Conservation (phyloP, 1,139 yeast genomes). For the Komagataea norvegica region DNA sequence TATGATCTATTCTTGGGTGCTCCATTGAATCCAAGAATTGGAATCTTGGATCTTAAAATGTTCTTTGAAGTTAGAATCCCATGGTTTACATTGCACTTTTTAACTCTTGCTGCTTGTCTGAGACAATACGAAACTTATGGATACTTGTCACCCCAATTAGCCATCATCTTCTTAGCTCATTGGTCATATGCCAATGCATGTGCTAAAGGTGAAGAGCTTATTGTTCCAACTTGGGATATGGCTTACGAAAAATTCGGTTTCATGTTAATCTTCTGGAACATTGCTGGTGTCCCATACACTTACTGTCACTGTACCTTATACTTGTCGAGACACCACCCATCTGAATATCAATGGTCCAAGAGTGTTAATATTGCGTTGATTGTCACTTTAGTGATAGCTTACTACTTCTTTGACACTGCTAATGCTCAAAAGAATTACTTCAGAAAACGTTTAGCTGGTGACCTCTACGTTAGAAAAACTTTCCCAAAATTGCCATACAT, state of each 20-base stretch:
- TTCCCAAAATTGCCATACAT: conserved; percentile 93
- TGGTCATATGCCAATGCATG: conserved; percentile 97
- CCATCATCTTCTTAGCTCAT: conserved; percentile 73
- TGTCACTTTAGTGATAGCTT: conserved; percentile 57
- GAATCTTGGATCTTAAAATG: conserved; percentile 90
- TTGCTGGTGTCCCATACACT: conserved; percentile 98
- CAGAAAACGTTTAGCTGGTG: conserved; percentile 84
- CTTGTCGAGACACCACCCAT: conserved; percentile 76
- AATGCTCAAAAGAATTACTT: conserved; percentile 95
- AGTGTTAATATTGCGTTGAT: conserved; percentile 54
- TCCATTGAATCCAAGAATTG: conserved; percentile 92
- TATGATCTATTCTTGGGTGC: conserved; percentile 98
- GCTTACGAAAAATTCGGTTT: conserved; percentile 98
- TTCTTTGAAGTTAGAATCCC: conserved; percentile 96
- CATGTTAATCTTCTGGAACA: conserved; percentile 97
- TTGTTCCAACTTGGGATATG: conserved; percentile 99
- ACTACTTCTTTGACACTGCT: conserved; percentile 91
- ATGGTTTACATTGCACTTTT: conserved; percentile 85
- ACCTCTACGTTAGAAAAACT: conserved; percentile 65
- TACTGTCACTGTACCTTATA: conserved; percentile 90
- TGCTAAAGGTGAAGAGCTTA: conserved; percentile 94
- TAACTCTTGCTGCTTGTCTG: conserved; percentile 68
- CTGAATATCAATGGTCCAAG: conserved; percentile 70
- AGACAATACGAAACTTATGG: conserved; percentile 84
- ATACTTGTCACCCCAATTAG: conserved; percentile 68